These are phyloP conservation scores for Penicillium sp. DNA, from an alignment of 2,329 filamentous ascomycete species.

Conservation along the genomic window DNA sequence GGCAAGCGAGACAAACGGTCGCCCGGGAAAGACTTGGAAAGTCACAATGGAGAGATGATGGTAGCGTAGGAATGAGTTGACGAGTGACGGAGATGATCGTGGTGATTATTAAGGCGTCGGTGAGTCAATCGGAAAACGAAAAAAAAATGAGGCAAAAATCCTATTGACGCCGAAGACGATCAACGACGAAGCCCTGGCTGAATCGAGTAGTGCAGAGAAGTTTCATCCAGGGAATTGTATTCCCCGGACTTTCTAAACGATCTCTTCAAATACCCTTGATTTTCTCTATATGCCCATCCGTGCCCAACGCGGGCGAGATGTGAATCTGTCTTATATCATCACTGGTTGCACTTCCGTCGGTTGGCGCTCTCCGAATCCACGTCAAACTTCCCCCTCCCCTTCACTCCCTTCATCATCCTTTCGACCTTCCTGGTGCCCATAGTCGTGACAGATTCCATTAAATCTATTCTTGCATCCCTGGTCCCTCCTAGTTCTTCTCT, in stretches of 20 bases:
- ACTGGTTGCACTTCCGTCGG: conserved; percentile 31
- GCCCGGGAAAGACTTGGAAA: too few species aligned
- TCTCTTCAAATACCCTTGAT: too few species aligned
- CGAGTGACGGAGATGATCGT: too few species aligned
- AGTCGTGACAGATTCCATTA: conserved; percentile 2
- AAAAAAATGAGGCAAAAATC: background rate
- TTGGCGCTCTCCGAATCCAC: conserved; percentile 34
- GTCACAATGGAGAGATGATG: too few species aligned
- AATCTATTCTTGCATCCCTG: conserved; percentile 5
- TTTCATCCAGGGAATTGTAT: too few species aligned
- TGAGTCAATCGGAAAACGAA: conserved; percentile 17
- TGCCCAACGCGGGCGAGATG: background rate
- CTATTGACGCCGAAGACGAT: too few species aligned
- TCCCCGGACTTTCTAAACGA: too few species aligned
- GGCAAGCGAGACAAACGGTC: too few species aligned
- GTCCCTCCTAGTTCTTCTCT: conserved; percentile 4
- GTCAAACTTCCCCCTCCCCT: conserved; percentile 18
- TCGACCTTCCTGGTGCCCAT: background rate
- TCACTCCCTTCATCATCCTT: conserved; percentile 7
- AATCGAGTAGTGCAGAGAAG: too few species aligned
- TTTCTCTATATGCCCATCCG: background rate
- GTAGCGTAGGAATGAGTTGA: too few species aligned
- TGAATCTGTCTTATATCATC: conserved; percentile 16
- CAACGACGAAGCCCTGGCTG: too few species aligned
- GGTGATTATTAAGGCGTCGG: conserved; percentile 20